Percentiles rank a stretch among this genome's conserved stretches.
phyloP scores from a whole-genome alignment of 2,329 filamentous ascomycete genomes.

The Paecilomyces sp. region DNA sequence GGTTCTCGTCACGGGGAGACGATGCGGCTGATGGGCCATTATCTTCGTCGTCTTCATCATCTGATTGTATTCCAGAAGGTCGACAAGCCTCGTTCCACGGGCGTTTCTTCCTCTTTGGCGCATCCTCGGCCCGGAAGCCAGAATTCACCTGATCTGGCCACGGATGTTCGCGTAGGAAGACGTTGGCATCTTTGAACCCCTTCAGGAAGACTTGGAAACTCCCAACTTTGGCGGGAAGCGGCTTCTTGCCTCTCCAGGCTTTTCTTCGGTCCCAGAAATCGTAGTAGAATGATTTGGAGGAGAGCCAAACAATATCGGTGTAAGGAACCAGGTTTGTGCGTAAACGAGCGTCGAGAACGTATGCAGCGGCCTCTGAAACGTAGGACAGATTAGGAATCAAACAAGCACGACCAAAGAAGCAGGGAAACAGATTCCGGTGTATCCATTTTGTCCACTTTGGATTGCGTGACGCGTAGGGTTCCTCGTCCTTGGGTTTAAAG shows the following conservation, averaged over 20 bases:
- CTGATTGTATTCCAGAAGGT: constrained; percentile 53
- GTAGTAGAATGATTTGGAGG: constrained; percentile 96
- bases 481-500: constrained; percentile 98
- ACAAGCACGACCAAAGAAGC: constrained; percentile 90
- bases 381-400: constrained; percentile 97
- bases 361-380: constrained; percentile 94
- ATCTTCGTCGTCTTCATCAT: constrained; percentile 56
- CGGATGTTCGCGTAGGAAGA: constrained; percentile 89
- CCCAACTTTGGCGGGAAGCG: constrained; percentile 80
- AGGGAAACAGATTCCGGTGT: constrained; percentile 93
- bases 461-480: constrained; percentile 93
- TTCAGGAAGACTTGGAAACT: constrained; percentile 98
- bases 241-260: constrained; percentile 79
- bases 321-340: constrained; percentile 91
- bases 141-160: constrained; percentile 84
- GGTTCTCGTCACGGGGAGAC: constrained; percentile 39
- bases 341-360: constrained; percentile 84
- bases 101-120: constrained; percentile 60
- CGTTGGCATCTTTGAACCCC: constrained; percentile 92
- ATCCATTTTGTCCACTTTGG: constrained; percentile 99
- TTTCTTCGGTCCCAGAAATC: constrained; percentile 93
- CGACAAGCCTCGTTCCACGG: constrained; percentile 79
- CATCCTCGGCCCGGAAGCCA: constrained; percentile 62
- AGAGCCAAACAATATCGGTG: constrained; percentile 87
- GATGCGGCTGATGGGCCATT: constrained; percentile 32